These are phyloP conservation scores for Penicillium sp. DNA, from an alignment of 2,329 filamentous ascomycete genomes.

Conservation along the genomic window DNA sequence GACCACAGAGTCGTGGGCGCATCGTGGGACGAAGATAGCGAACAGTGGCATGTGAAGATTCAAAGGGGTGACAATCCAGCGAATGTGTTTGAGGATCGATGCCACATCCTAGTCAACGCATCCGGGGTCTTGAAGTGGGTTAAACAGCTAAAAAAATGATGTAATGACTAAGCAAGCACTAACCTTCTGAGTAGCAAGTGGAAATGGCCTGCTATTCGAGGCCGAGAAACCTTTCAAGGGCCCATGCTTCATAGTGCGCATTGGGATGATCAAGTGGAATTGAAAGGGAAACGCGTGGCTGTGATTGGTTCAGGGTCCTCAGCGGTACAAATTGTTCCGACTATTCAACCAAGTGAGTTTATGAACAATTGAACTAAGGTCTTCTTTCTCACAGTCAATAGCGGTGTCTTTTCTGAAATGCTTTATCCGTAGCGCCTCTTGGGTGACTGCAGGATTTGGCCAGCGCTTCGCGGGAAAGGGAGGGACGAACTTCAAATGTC, in stretches of 20 bases:
- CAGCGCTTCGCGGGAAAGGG: conserved; percentile 16
- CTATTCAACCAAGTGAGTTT: conserved; percentile 14
- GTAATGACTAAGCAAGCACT: too few relatives aligned
- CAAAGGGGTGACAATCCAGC: conserved; percentile 6
- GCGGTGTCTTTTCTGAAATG: conserved; percentile 6
- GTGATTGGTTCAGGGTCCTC: conserved; percentile 20
- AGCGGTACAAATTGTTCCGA: conserved; percentile 20
- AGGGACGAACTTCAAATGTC: conserved; percentile 20
- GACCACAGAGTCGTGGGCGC: conserved; percentile 21
- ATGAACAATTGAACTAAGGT: too few relatives aligned
- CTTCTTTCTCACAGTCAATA: too few relatives aligned
- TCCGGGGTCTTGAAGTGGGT: conserved; percentile 12
- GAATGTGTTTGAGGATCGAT: conserved; percentile 6
- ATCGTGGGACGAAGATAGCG: conserved; percentile 23
- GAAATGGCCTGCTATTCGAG: conserved; percentile 10
- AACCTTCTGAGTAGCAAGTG: too few relatives aligned
- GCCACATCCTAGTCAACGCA: conserved; percentile 11
- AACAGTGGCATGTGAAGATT: conserved; percentile 24
- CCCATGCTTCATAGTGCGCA: conserved; percentile 8
- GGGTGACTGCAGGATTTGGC: conserved; percentile 14
- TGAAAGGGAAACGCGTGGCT: conserved; percentile 35
- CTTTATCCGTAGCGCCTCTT: conserved; percentile 9
- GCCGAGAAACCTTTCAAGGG: conserved; percentile 6
- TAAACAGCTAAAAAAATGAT: too few relatives aligned
- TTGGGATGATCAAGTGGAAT: conserved; percentile 34